Conservation (phyloP, 2,329 filamentous ascomycete genomes). For the Ascomycota sp. region DNA sequence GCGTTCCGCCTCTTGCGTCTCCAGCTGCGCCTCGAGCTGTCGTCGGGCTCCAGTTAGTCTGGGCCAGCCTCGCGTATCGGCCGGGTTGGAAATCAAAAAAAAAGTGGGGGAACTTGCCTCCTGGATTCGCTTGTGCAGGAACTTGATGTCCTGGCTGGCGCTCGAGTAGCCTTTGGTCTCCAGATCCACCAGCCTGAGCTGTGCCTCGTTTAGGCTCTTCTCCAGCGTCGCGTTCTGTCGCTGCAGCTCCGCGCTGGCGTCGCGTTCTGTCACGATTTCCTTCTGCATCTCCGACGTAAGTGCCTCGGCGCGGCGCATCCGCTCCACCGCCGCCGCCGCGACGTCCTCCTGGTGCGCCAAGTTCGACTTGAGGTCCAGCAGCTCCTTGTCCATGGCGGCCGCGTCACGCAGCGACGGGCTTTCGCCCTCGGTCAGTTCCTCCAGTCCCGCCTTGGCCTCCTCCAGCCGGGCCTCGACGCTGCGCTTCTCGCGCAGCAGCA, state of each 20-base stretch:
- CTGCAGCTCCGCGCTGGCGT: conserved; percentile 57
- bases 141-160: conserved; percentile 83
- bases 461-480: conserved; percentile 63
- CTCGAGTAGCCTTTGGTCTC: conserved; percentile 95
- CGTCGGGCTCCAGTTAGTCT: conserved; percentile 7
- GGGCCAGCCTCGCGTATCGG: too few species aligned
- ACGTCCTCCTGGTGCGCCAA: conserved; percentile 88
- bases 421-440: conserved; percentile 67
- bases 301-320: conserved; percentile 87
- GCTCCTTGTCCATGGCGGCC: conserved; percentile 67
- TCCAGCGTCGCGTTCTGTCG: conserved; percentile 79
- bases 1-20: conserved; percentile 58
- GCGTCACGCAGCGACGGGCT: conserved; percentile 76
- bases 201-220: conserved; percentile 74
- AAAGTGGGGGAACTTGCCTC: conserved; percentile 41
- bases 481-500: conserved; percentile 71
- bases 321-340: conserved; percentile 73
- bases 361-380: conserved; percentile 70
- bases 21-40: conserved; percentile 71
- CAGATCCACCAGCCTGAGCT: conserved; percentile 72
- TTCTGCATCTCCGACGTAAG: conserved; percentile 76
- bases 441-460: conserved; percentile 71
- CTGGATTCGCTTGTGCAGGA: conserved; percentile 81
- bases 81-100: background rate
- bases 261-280: conserved; percentile 69